Evolutionary conservation across 768 basidiomycete genomes (phyloP), one percentile per base, ranked within the genome.

Genomic region (Termitomyces sp.): DNA sequence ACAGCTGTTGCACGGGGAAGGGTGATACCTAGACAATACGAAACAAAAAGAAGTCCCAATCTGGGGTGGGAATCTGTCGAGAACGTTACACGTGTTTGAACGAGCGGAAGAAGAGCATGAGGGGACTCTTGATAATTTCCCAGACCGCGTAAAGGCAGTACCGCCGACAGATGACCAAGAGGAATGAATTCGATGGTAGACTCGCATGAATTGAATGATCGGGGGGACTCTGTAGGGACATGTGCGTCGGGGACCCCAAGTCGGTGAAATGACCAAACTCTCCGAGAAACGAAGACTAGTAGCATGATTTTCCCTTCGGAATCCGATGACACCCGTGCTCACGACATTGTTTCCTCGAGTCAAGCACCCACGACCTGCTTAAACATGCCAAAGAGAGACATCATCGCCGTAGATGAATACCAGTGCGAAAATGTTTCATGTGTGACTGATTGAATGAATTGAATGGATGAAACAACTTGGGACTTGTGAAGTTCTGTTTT

Each of bases 51-150:
- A 7, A 35, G 26, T 35, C 23, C 31, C 43, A 30, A 35, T 46
- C 15, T 33, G 12, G 48, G 41, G 19, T 44, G 15, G 15, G 35
- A 50, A 53, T 43, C 46, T 53, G 52, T 45, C 47, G 30, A 54
- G 40, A 23, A 54, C 37, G 37, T 59, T 42, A 11, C 59, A 60
- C 52, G 52, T 60, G 55, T 56, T 45, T 30, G 38, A 33, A 49
- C 23, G 53, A 50, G 49, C 48, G 47, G 33, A 47, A 19, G 47
- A 53, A 53, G 33, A 33, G 9, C 8, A 33, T 12, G 35, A 12
- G 35, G 5, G 21, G 40, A 7, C 10, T 6, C 21, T 21, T n/a
- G 33, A 21, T 14, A 26, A 53, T 10, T 33, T 44, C 28, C 50
- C 48, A 50, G 30, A 1, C 19, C 28, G 40, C 21, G 5, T 30